phyloP scores from a whole-genome alignment of 2,329 filamentous ascomycete species.

The Colletotrichum echinochloae region DNA sequence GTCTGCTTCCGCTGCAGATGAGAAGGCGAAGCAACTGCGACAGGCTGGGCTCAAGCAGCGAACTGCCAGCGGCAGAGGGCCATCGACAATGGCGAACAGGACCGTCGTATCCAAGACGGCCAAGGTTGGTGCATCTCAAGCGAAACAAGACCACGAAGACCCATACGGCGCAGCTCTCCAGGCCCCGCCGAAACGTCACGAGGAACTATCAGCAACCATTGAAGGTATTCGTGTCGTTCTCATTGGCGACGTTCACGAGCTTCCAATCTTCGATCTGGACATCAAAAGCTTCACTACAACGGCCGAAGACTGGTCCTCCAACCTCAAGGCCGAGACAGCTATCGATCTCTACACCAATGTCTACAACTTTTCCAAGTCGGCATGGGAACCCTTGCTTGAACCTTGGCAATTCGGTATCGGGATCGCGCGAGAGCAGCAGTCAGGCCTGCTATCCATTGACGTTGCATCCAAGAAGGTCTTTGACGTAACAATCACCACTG shows the following conservation, averaged over 20 bases:
- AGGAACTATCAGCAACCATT: slow-evolving; percentile 87
- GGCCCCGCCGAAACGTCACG: slow-evolving; percentile 57
- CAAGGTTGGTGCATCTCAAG: slow-evolving; percentile 48
- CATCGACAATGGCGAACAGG: slow-evolving; percentile 62
- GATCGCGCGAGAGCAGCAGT: slow-evolving; percentile 80
- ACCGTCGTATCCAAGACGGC: slow-evolving; percentile 52
- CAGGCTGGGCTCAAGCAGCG: slow-evolving; percentile 64
- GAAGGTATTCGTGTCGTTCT: slow-evolving; percentile 92
- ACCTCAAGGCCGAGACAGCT: slow-evolving; percentile 87
- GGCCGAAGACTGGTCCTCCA: slow-evolving; percentile 91
- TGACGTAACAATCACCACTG: slow-evolving; percentile 92
- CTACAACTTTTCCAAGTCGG: slow-evolving; percentile 99
- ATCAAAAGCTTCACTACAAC: slow-evolving; percentile 89
- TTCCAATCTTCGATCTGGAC: slow-evolving; percentile 93
- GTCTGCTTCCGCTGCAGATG: slow-evolving; percentile 55
- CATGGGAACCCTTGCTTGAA: slow-evolving; percentile 96
- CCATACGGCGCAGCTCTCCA: slow-evolving; percentile 25
- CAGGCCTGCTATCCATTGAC: slow-evolving; percentile 84
- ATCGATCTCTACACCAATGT: slow-evolving; percentile 96
- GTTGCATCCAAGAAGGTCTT: slow-evolving; percentile 90
- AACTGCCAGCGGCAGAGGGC: slow-evolving; percentile 67
- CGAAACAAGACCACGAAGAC: slow-evolving; percentile 41
- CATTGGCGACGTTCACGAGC: slow-evolving; percentile 94
- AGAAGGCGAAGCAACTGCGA: slow-evolving; percentile 67
- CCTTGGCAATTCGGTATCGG: slow-evolving; percentile 97